Percentiles rank a stretch among this genome's conserved stretches.
Evolutionary conservation across 495 filamentous ascomycete species (phyloP).

Genomic region (Parathielavia hyrcaniae): DNA sequence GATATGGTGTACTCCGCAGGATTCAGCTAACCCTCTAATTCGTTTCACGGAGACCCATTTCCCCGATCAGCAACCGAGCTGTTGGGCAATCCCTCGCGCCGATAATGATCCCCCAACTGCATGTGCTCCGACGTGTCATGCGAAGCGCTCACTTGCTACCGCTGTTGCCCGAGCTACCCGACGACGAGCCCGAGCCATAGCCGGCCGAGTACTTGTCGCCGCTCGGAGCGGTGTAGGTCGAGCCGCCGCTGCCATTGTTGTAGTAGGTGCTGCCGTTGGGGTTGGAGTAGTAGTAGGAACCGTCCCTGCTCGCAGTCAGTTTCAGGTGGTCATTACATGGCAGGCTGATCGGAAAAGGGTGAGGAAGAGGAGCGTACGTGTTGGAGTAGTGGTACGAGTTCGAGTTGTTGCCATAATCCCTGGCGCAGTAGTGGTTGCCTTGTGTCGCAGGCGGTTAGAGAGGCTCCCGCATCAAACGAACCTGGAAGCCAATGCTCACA

Average conservation of each 20-base stretch:
- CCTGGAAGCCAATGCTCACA: constrained; percentile 27
- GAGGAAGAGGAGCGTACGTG: constrained; percentile 12
- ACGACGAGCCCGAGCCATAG: constrained; percentile 18
- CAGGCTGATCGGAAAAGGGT: background rate
- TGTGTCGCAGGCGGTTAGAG: constrained; percentile 9
- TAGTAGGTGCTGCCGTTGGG: constrained; percentile 46
- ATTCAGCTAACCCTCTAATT: background rate
- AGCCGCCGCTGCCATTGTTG: constrained; percentile 40
- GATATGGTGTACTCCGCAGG: constrained; percentile 1
- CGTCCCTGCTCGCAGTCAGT: constrained; percentile 32
- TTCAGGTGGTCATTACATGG: background rate
- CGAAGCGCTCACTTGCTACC: background rate
- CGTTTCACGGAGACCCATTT: no score
- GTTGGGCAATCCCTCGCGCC: no score
- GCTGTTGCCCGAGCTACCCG: constrained; percentile 6
- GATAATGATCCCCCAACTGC: background rate
- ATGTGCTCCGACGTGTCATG: background rate
- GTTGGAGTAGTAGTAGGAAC: constrained; percentile 58
- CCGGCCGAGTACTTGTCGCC: constrained; percentile 26
- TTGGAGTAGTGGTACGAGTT: constrained; percentile 57
- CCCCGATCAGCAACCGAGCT: background rate
- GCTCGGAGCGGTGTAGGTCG: constrained; percentile 40
- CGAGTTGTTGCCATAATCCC: constrained; percentile 40
- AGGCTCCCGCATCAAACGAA: background rate
- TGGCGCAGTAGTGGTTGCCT: constrained; percentile 52